Evolutionary conservation across 208 protist species (phyloP).

Genomic region (Blechomonas ayalai): DNA sequence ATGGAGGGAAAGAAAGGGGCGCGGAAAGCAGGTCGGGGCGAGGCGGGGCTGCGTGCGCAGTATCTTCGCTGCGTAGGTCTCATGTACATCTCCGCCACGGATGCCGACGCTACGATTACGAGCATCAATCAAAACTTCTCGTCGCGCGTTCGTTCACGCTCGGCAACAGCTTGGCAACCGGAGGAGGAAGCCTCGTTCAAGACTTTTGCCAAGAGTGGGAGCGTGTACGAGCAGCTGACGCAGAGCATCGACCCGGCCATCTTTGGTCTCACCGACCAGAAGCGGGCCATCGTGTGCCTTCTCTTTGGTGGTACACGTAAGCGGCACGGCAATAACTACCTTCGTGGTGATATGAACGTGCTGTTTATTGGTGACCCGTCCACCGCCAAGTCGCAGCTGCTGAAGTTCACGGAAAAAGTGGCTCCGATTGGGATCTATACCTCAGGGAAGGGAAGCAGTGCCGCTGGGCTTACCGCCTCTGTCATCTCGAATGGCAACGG

Average conservation of each 20-base stretch:
- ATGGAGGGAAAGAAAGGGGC: conserved; percentile 23
- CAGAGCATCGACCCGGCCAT: conserved; percentile 97
- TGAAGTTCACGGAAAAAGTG: conserved; percentile 98
- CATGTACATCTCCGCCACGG: conserved; percentile 61
- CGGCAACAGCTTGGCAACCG: conserved; percentile 70
- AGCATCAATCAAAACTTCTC: conserved; percentile 89
- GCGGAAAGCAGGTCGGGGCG: conserved; percentile 25
- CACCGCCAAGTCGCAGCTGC: conserved; percentile 98
- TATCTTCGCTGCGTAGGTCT: conserved; percentile 85
- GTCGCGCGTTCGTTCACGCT: conserved; percentile 74
- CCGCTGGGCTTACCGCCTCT: conserved; percentile 97
- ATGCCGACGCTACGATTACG: conserved; percentile 30
- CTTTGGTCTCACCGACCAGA: conserved; percentile 97
- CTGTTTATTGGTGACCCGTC: conserved; percentile 99
- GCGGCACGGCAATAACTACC: conserved; percentile 93
- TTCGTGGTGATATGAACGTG: conserved; percentile 99
- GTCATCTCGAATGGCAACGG: conserved; percentile 86
- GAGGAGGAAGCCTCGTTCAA: conserved; percentile 89
- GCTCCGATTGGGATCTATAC: conserved; percentile 99
- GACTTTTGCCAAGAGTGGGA: conserved; percentile 67
- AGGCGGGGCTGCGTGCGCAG: conserved; percentile 81
- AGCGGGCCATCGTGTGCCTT: conserved; percentile 93
- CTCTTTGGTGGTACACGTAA: conserved; percentile 99
- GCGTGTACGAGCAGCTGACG: conserved; percentile 93
- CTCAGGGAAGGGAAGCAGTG: conserved; percentile 98